Evolutionary conservation across 2,329 filamentous ascomycete genomes (phyloP).

Genomic region (Verticillium nubilum): DNA sequence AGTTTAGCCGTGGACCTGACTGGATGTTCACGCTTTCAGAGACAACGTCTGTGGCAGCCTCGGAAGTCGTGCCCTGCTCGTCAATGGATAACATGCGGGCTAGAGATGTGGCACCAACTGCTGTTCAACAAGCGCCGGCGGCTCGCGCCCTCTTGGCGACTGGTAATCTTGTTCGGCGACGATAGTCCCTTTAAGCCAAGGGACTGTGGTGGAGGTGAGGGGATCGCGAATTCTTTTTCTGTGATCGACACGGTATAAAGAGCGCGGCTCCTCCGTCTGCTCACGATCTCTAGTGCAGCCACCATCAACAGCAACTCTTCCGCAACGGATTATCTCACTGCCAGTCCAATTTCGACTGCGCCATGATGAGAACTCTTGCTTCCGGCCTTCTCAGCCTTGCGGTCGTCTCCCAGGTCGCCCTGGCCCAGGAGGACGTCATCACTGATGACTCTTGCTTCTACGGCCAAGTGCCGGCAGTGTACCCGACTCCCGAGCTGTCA

Average conservation of each 20-base stretch:
- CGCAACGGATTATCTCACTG: too few species aligned
- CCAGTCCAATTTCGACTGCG: not conserved
- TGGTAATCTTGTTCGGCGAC: not conserved
- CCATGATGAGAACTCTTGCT: not conserved
- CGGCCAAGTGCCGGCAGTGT: constrained; percentile 16
- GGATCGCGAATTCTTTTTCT: not conserved
- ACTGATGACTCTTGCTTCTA: constrained; percentile 1
- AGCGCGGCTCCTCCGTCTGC: not conserved
- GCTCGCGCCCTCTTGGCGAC: not conserved
- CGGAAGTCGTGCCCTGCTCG: not conserved
- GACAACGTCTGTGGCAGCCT: not conserved
- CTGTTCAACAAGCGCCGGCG: not conserved
- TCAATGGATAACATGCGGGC: not conserved
- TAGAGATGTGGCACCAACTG: not conserved
- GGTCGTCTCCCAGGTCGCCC: not conserved
- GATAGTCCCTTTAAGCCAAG: not conserved
- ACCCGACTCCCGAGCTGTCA: constrained; percentile 16
- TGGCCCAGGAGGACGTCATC: not conserved
- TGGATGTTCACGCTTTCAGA: not conserved
- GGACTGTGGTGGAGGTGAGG: not conserved
- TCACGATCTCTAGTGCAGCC: too few species aligned
- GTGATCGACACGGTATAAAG: not conserved
- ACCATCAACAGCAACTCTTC: too few species aligned
- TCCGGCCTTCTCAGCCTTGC: not conserved
- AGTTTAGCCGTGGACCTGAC: not conserved